These are phyloP conservation scores for Thalassiosira delicatula DNA, from an alignment of 352 stramenopile species.

Conservation along the genomic window DNA sequence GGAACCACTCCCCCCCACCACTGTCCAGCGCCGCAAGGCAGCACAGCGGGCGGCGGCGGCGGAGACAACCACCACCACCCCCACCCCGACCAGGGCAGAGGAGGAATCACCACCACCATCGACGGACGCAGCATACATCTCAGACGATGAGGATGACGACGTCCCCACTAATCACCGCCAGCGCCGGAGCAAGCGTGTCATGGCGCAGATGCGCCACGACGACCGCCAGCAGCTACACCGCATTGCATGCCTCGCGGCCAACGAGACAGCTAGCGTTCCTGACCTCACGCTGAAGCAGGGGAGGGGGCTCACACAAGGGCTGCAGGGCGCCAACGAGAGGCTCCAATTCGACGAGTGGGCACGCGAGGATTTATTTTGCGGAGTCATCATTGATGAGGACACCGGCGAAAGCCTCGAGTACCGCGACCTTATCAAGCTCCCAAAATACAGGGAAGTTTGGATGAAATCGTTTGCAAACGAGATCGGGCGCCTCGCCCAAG, in stretches of 20 bases:
- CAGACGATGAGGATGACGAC: not conserved
- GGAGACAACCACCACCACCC: not conserved
- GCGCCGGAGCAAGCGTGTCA: not conserved
- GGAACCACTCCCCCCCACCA: not conserved
- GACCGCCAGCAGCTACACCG: too few species aligned
- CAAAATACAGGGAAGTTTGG: not conserved
- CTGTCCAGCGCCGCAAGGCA: not conserved
- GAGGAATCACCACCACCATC: not conserved
- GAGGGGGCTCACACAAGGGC: not conserved
- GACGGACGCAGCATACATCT: not conserved
- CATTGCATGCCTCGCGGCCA: too few species aligned
- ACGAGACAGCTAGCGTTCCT: not conserved
- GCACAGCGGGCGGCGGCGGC: too few species aligned
- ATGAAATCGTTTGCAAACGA: not conserved
- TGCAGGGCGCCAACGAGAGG: not conserved
- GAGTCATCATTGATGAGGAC: not conserved
- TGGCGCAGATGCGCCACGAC: too few species aligned
- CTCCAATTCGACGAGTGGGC: not conserved
- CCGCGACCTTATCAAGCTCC: not conserved
- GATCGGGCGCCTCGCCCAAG: not conserved
- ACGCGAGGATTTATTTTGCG: not conserved
- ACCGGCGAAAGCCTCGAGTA: slow-evolving; percentile 4
- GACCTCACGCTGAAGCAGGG: not conserved
- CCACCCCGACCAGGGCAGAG: not conserved
- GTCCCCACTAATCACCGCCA: not conserved